A percentile compares a stretch with the other conserved stretches of the same genome.
Conservation (phyloP, 2,329 filamentous ascomycete genomes). For the Xylariaceae sp. region DNA sequence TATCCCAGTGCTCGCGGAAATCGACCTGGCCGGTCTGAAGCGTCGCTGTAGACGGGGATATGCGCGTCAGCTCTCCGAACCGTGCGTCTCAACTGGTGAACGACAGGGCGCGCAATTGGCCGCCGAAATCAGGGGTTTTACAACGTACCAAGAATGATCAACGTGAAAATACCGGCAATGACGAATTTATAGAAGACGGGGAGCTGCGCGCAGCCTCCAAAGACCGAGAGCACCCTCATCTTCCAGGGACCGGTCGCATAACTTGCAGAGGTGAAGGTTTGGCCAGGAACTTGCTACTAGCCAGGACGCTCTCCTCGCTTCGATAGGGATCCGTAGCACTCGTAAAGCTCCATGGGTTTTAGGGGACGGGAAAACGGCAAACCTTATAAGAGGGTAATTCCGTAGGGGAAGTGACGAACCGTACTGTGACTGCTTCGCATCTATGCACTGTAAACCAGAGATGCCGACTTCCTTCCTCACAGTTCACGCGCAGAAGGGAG, state of each 20-base stretch:
- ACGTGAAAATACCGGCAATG: slow-evolving; percentile 16
- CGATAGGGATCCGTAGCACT: background rate
- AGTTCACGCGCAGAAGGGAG: too few species aligned
- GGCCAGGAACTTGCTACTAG: background rate
- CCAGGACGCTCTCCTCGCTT: background rate
- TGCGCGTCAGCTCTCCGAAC: slow-evolving; percentile 1
- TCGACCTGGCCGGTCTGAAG: slow-evolving; percentile 24
- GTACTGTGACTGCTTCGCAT: too few species aligned
- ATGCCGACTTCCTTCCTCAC: too few species aligned
- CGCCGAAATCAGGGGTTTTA: background rate
- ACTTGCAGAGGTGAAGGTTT: slow-evolving; percentile 5
- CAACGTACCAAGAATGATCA: slow-evolving; percentile 25
- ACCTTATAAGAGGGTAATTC: too few species aligned
- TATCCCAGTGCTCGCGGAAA: slow-evolving; percentile 26
- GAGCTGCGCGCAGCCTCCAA: slow-evolving; percentile 23
- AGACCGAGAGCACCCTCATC: slow-evolving; percentile 21
- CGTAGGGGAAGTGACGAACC: too few species aligned
- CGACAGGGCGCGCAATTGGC: background rate
- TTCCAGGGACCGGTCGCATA: slow-evolving; percentile 12
- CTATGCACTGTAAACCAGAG: too few species aligned
- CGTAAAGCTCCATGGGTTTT: too few species aligned
- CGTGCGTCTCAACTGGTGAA: too few species aligned
- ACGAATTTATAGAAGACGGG: slow-evolving; percentile 26
- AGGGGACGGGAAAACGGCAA: too few species aligned
- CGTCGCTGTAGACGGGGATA: slow-evolving; percentile 8